These are phyloP conservation scores for Aspergillus piperis DNA, from an alignment of 2,329 filamentous ascomycete species.

Conservation along the genomic window DNA sequence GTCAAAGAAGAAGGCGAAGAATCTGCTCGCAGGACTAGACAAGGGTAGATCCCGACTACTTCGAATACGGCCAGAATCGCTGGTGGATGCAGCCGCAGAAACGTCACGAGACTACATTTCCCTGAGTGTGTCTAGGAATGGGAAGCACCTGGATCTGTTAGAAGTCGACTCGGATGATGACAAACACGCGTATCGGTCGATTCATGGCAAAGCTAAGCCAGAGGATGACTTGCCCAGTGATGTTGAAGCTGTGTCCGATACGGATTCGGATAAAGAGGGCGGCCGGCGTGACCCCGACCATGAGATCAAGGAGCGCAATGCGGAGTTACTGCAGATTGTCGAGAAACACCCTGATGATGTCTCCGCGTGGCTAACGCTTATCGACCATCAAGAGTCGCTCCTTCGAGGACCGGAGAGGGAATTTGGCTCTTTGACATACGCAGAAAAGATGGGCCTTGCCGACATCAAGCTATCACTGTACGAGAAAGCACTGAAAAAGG, in stretches of 20 bases:
- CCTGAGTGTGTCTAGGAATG: constrained; percentile 25
- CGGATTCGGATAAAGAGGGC: constrained; percentile 44
- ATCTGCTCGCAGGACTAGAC: constrained; percentile 33
- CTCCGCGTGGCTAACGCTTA: constrained; percentile 74
- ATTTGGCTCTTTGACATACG: constrained; percentile 50
- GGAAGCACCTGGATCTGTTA: constrained; percentile 43
- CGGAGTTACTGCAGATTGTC: constrained; percentile 64
- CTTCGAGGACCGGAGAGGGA: constrained; percentile 49
- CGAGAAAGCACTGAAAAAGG: constrained; percentile 69
- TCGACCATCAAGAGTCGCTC: constrained; percentile 72
- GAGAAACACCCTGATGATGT: constrained; percentile 68
- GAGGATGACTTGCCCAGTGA: constrained; percentile 50
- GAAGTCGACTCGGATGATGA: constrained; percentile 50
- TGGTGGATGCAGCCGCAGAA: constrained; percentile 23
- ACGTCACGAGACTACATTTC: constrained; percentile 36
- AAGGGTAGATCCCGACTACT: constrained; percentile 26
- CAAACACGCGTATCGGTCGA: constrained; percentile 64
- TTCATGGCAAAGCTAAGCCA: constrained; percentile 62
- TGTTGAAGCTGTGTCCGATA: constrained; percentile 52
- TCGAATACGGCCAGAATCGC: constrained; percentile 28
- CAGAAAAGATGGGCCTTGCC: constrained; percentile 68
- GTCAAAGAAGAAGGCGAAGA: constrained; percentile 51
- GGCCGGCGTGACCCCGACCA: constrained; percentile 43
- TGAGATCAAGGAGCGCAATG: constrained; percentile 44
- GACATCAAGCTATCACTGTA: constrained; percentile 80